These are phyloP conservation scores for Fusarium bactridioides DNA, from an alignment of 2,329 filamentous ascomycete genomes.

Conservation along the genomic window DNA sequence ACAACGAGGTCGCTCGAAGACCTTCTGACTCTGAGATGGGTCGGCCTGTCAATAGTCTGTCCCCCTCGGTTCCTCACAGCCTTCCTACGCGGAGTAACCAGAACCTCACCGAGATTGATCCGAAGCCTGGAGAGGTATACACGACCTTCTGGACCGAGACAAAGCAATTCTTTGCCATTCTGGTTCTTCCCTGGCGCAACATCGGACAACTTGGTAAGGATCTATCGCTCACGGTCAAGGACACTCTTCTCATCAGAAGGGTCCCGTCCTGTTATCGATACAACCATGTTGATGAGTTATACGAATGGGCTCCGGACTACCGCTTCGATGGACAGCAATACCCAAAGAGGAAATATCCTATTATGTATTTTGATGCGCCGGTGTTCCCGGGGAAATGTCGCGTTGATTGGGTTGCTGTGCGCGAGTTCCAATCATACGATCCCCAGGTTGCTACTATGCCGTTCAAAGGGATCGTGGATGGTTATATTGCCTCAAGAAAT, in stretches of 20 bases:
- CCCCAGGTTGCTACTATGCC: not conserved
- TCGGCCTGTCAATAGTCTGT: not conserved
- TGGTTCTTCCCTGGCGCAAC: not conserved
- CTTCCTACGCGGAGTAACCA: not conserved
- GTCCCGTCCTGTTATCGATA: not conserved
- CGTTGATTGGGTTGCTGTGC: not conserved
- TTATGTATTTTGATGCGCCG: not conserved
- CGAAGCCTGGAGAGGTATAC: not conserved
- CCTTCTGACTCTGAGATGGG: not conserved
- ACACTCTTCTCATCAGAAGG: not conserved
- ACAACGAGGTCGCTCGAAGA: not conserved
- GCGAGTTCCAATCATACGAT: not conserved
- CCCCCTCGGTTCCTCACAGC: not conserved
- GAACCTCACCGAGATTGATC: not conserved
- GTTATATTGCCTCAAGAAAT: not conserved
- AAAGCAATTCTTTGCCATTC: not conserved
- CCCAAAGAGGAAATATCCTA: not conserved
- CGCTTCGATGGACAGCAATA: accelerated
- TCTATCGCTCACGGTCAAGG: not conserved
- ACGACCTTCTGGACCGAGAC: not conserved
- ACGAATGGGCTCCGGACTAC: not conserved
- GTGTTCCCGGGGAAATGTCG: not conserved
- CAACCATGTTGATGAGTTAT: not conserved
- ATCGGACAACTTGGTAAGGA: not conserved
- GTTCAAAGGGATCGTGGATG: not conserved